phyloP scores from a whole-genome alignment of 768 basidiomycete species.

The Pisolithus marmoratus region DNA sequence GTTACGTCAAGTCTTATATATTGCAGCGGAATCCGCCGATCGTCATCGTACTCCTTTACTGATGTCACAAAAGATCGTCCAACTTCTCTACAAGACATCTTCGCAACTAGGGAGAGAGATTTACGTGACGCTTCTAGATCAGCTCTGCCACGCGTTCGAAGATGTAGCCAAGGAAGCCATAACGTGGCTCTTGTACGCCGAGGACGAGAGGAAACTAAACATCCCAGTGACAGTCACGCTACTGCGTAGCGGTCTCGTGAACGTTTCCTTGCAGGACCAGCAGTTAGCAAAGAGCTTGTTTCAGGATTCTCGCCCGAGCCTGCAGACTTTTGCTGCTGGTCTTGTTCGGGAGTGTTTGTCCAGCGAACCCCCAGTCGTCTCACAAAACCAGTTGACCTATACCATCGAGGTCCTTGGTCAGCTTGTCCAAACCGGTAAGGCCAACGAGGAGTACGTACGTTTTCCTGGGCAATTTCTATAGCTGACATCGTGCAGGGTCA shows the following conservation, averaged over 20 bases:
- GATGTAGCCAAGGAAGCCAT: constrained; percentile 96
- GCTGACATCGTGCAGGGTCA: constrained; percentile 42
- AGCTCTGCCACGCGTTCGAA: constrained; percentile 82
- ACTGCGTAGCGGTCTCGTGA: constrained; percentile 77
- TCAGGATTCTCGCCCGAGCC: constrained; percentile 67
- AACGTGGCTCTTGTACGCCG: constrained; percentile 93
- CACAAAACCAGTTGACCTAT: constrained; percentile 72
- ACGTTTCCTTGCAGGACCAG: constrained; percentile 73
- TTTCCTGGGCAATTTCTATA: background rate
- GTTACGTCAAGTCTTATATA: constrained; percentile 73
- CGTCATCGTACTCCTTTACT: constrained; percentile 81
- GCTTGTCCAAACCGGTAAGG: constrained; percentile 67
- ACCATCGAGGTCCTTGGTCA: constrained; percentile 78
- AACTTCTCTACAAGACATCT: constrained; percentile 85
- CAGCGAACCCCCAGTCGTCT: constrained; percentile 71
- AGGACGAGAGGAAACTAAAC: constrained; percentile 98
- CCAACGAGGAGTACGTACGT: constrained; percentile 73
- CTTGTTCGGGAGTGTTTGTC: constrained; percentile 85
- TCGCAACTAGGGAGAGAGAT: constrained; percentile 87
- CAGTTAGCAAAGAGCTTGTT: constrained; percentile 83
- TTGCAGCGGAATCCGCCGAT: constrained; percentile 76
- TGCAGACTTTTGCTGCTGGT: constrained; percentile 77
- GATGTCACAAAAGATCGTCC: constrained; percentile 96
- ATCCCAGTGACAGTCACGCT: constrained; percentile 90
- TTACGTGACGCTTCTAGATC: constrained; percentile 84